Percentiles rank a stretch among this genome's conserved stretches.
These are phyloP conservation scores for Tetragonia tetragonoides DNA, from an alignment of 148 eudicot genomes.

Conservation along the genomic window DNA sequence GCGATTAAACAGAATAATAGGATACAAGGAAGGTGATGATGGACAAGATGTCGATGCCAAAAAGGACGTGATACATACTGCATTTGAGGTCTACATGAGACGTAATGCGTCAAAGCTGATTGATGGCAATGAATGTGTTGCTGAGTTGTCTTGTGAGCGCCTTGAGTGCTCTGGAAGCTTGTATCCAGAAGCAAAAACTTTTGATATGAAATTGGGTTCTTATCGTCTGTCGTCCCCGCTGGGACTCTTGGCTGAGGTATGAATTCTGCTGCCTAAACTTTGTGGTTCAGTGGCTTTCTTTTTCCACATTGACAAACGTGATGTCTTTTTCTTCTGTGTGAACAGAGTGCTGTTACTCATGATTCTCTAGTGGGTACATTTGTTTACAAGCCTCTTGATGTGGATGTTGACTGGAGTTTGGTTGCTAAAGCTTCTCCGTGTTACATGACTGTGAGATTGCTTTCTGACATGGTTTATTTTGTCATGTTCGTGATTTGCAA, in stretches of 20 bases:
- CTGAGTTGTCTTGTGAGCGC: conserved; percentile 87
- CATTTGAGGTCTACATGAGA: conserved; percentile 86
- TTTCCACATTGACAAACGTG: not conserved
- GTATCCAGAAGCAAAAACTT: conserved; percentile 72
- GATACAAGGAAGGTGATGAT: conserved; percentile 79
- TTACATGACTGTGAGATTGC: conserved; percentile 75
- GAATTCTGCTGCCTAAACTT: conserved; percentile 10
- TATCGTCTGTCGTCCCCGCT: conserved; percentile 80
- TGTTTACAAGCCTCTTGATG: conserved; percentile 84
- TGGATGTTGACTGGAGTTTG: conserved; percentile 89
- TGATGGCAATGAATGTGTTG: conserved; percentile 59
- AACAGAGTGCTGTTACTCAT: conserved; percentile 77
- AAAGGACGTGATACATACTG: conserved; percentile 58
- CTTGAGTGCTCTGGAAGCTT: conserved; percentile 72
- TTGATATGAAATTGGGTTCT: conserved; percentile 90
- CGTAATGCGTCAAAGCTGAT: conserved; percentile 90
- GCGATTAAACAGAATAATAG: conserved; percentile 74
- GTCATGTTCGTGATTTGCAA: not conserved
- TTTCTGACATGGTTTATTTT: conserved; percentile 12
- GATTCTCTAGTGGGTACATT: conserved; percentile 81
- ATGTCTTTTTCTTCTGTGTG: conserved; percentile 17
- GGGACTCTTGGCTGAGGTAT: conserved; percentile 93
- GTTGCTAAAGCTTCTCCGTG: conserved; percentile 97
- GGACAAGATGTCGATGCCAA: conserved; percentile 42
- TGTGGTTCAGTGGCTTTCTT: not conserved